Base-by-base conservation (phyloP, 352 stramenopile species). In the Peronospora farinosa region DNA sequence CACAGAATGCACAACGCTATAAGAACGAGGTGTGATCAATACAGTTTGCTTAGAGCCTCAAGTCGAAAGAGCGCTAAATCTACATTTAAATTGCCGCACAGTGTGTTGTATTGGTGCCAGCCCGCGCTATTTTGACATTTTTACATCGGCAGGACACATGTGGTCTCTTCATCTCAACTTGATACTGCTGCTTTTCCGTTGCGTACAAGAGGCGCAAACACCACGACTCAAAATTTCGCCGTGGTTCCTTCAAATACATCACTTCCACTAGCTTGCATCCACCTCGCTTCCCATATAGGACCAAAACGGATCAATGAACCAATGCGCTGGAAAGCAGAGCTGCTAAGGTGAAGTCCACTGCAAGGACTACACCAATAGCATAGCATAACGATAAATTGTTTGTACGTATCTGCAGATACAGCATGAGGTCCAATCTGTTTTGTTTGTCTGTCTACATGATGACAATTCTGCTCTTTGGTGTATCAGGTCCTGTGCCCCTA, bases 381-480 rank as follows among this genome's bases (percentile, higher is more conserved):
- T 31, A 32, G 42, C 60, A 69, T 65, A 69, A 59, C 31, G 37
- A 69, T 69, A 69, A 47, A 47, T 65, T 53, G 49, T 61, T 55
- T 21, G 45, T 60, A 57, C 57, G 47, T 63, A 31, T 53, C 16
- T 45, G n/a, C 3, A 12, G 33, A 60, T 47, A 64, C 40, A 51
- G 47, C 47, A 23, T 49, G 7, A 36, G 33, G 13, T 46, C 41
- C 40, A 42, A 33, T 40, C 40, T 46, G 54, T 21, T 47, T 7
- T 27, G 40, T 28, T n/a, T 38, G 31, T 42, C 47, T 57, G 47
- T 52, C 63, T 86, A 91, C 79, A 91, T 86, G 30, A 71, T 84
- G 33, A 88, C 77, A 41, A 91, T 91, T 41, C 73, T 82, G 38
- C 69, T 58, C 67, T 88, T 91, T 31, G 79, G 79, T 12, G 79